phyloP scores from a whole-genome alignment of 2,329 filamentous ascomycete genomes.

The Xylaria sp. region DNA sequence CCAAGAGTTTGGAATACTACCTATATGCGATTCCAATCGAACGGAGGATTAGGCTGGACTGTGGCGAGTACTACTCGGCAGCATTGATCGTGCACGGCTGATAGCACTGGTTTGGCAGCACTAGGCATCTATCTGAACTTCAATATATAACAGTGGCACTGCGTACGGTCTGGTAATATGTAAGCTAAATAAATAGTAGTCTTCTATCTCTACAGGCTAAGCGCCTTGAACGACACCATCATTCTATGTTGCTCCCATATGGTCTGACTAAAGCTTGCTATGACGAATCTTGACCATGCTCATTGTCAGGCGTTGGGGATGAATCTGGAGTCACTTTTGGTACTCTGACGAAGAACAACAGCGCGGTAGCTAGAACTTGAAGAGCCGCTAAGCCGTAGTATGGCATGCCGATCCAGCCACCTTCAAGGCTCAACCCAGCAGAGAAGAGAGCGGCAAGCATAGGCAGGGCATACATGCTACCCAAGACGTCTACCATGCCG shows the following conservation, averaged over 20 bases:
- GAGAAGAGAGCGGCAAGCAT: slow-evolving; percentile 37
- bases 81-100: too few relatives aligned
- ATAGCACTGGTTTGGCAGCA: too few relatives aligned
- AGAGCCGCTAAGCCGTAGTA: slow-evolving; percentile 33
- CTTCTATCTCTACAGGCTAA: too few relatives aligned
- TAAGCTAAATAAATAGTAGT: too few relatives aligned
- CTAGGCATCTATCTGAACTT: too few relatives aligned
- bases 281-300: slow-evolving; percentile 4
- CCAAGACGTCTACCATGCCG: slow-evolving; percentile 36
- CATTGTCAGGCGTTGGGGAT: slow-evolving; percentile 1
- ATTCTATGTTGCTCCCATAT: not conserved
- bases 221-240: not conserved
- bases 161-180: too few relatives aligned
- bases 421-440: slow-evolving; percentile 33
- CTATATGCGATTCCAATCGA: too few relatives aligned
- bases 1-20: too few relatives aligned
- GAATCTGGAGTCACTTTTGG: slow-evolving; percentile 13
- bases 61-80: too few relatives aligned
- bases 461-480: slow-evolving; percentile 34
- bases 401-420: slow-evolving; percentile 37
- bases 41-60: too few relatives aligned
- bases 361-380: slow-evolving; percentile 14
- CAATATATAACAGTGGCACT: too few relatives aligned
- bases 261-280: not conserved
- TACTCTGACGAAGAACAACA: slow-evolving; percentile 30